Base-by-base conservation (phyloP, 352 stramenopile genomes). In the Pythium phragmitis region DNA sequence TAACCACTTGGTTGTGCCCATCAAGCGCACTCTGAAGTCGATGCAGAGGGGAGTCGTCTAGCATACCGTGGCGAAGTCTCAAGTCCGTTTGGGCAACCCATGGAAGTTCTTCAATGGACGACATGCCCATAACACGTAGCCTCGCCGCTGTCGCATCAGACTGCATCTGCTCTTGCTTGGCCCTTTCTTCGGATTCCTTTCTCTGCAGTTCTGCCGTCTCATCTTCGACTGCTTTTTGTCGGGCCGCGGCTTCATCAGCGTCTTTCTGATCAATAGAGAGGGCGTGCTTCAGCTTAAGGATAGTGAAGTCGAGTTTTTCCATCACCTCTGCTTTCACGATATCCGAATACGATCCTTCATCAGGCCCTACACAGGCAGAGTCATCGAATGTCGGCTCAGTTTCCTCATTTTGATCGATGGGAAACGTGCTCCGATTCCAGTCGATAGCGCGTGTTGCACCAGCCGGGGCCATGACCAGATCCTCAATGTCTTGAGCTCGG, bases 271-370 rank as follows among this genome's bases (percentile, higher is more conserved):
- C 72, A 28, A 89, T 75, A 2, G 47, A 61, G 1, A 89, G 70
- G 21, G 84, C 71, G 41, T 89, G 80, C 17, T 72, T 76, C n/a
- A 89, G 69, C 58, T 77, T 77, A 12, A 89, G 47, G 7, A 89
- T 89, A n/a, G 80, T 83, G 2, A 87, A 61, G n/a, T 87, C 72
- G 5, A 89, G 69, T 17, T 87, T 84, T 51, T 86, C 70, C 12
- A 87, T 45, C 8, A 89, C 75, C 14, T 86, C 60, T 3, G 56
- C 62, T 57, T 85, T 62, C 1, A 89, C 19, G n/a, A 85, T 52
- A 14, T 78, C 66, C n/a, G 71, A 48, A 30, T 80, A 80, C 9
- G 68, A 58, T 7, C 30, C 26, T 3, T 26, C 1, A 33, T 28
- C 8, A 16, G 58, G 36, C 7, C 11, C 14, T 0, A 37, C 26